phyloP scores from a whole-genome alignment of 495 filamentous ascomycete species.

The Lasiosphaeria hispida region DNA sequence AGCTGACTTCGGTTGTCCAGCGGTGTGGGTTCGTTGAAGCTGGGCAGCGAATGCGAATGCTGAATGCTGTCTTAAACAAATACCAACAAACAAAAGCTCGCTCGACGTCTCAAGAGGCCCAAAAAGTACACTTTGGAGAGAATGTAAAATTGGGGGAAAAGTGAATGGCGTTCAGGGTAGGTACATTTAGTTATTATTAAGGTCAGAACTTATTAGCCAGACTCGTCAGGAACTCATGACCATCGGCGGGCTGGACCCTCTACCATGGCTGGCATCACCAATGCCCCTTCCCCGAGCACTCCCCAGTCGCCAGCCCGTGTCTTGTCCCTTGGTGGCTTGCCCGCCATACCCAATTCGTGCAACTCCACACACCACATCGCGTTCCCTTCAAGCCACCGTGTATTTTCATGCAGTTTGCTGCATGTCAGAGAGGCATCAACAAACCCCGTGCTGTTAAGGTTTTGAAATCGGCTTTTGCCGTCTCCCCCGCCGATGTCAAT shows the following conservation, averaged over 20 bases:
- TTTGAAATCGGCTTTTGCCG: too few relatives aligned
- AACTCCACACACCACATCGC: conserved; percentile 1
- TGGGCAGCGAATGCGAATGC: background rate
- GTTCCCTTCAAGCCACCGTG: conserved; percentile 6
- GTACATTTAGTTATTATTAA: background rate
- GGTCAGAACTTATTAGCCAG: background rate
- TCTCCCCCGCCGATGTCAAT: too few relatives aligned
- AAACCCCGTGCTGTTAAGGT: too few relatives aligned
- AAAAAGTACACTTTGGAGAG: too few relatives aligned
- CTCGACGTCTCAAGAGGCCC: too few relatives aligned
- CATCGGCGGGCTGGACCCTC: background rate
- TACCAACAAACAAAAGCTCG: too few relatives aligned
- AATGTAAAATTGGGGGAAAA: too few relatives aligned
- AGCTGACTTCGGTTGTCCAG: too few relatives aligned
- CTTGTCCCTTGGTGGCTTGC: conserved; percentile 12
- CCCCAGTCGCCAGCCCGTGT: background rate
- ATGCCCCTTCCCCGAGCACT: background rate
- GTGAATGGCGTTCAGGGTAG: too few relatives aligned
- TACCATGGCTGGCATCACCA: conserved; percentile 1
- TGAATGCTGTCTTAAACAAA: too few relatives aligned
- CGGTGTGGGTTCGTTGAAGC: too few relatives aligned
- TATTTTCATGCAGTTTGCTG: background rate
- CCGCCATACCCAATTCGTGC: background rate
- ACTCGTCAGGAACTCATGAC: conserved; percentile 6
- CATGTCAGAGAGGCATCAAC: too few relatives aligned